phyloP scores from a whole-genome alignment of 2,329 filamentous ascomycete species.

The Talaromyces sp. region DNA sequence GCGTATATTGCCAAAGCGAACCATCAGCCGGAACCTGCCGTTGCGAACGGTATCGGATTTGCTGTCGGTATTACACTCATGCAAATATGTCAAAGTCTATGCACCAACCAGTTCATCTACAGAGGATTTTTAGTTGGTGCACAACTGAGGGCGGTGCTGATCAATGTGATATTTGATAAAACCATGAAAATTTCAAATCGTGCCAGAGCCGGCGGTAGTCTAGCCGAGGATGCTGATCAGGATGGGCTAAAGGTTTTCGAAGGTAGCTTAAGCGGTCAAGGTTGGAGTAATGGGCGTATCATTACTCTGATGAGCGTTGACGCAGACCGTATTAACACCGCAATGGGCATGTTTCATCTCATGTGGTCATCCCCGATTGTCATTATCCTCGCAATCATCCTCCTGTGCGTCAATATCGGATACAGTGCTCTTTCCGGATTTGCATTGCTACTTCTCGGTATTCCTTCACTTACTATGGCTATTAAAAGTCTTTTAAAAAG shows the following conservation, averaged over 20 bases:
- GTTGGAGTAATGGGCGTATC: constrained; percentile 90
- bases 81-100: constrained; percentile 78
- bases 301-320: constrained; percentile 94
- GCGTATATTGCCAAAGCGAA: constrained; percentile 66
- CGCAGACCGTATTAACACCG: constrained; percentile 87
- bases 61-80: constrained; percentile 80
- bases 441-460: constrained; percentile 70
- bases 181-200: constrained; percentile 83
- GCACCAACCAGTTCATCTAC: constrained; percentile 88
- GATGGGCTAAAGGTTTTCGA: constrained; percentile 28
- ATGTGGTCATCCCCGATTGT: constrained; percentile 82
- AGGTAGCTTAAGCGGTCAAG: constrained; percentile 55
- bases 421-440: constrained; percentile 91
- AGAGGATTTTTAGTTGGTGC: constrained; percentile 89
- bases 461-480: constrained; percentile 73
- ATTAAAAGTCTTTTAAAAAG: constrained; percentile 74
- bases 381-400: constrained; percentile 66
- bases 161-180: constrained; percentile 87
- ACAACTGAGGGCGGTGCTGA: constrained; percentile 74
- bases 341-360: constrained; percentile 84
- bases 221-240: constrained; percentile 41
- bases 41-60: constrained; percentile 75
- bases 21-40: constrained; percentile 57
- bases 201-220: constrained; percentile 75
- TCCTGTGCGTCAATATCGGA: constrained; percentile 80